Conservation (phyloP, 1,284 basidiomycete species). For the Puccinia hordei region DNA sequence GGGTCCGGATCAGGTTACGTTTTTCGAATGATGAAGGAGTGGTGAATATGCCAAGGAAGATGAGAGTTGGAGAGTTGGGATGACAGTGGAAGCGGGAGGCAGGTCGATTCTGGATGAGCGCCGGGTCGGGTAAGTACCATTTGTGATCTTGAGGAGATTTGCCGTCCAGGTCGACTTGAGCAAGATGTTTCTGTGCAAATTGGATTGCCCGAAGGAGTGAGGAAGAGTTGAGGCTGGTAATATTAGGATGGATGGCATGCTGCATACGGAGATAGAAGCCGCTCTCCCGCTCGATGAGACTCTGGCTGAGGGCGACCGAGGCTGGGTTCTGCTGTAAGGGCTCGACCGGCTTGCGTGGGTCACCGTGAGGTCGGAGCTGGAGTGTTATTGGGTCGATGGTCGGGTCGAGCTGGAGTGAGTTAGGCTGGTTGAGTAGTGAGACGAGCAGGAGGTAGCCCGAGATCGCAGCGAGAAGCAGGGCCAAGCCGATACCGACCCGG, state of each 20-base stretch:
- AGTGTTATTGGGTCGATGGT: constrained; percentile 37
- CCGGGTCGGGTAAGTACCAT: constrained; percentile 23
- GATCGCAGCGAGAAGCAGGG: neutral
- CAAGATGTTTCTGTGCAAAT: constrained; percentile 2
- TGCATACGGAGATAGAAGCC: constrained; percentile 13
- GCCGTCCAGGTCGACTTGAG: neutral
- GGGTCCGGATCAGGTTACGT: constrained; percentile 28
- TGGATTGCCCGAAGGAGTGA: neutral
- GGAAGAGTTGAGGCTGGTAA: constrained; percentile 28
- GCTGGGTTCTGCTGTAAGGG: neutral
- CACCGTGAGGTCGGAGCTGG: constrained; percentile 14
- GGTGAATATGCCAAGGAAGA: constrained; percentile 45
- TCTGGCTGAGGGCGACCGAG: constrained; percentile 3
- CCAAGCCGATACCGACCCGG: neutral
- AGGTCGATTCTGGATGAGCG: constrained; percentile 5
- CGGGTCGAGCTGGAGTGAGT: constrained; percentile 32
- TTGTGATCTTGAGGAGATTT: neutral
- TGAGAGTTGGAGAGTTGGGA: neutral
- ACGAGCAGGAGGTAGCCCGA: constrained; percentile 17
- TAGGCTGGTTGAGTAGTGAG: constrained; percentile 23
- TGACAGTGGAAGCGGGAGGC: constrained; percentile 25
- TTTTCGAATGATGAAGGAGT: constrained; percentile 11
- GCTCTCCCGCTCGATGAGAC: neutral
- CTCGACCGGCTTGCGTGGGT: neutral
- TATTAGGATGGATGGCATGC: constrained; percentile 42